Evolutionary conservation across 441 rosid species (phyloP).

Genomic region (Syzygium malaccense): DNA sequence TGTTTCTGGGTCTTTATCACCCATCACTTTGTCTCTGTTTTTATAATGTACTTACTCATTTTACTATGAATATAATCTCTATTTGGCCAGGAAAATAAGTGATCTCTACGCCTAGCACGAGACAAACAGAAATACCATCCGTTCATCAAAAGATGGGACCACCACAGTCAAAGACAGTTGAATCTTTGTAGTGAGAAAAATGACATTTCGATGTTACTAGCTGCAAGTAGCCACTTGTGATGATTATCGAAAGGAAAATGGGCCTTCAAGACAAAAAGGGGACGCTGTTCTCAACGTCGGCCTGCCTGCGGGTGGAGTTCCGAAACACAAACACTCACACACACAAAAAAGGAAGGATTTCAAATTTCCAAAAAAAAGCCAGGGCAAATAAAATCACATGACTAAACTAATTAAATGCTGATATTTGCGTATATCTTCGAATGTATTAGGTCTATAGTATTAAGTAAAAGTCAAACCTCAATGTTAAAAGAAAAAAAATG

Average conservation of each 20-base stretch:
- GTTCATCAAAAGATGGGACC: background rate
- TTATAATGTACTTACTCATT: background rate
- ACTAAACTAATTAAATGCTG: background rate
- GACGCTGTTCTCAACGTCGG: background rate
- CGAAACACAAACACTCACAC: background rate
- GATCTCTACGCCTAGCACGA: background rate
- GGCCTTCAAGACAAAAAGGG: background rate
- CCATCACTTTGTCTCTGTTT: background rate
- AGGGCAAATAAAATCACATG: background rate
- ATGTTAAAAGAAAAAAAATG: background rate
- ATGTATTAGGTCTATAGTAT: background rate
- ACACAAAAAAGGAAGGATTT: background rate
- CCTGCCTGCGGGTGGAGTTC: background rate
- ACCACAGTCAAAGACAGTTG: background rate
- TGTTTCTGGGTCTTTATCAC: background rate
- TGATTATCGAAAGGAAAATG: background rate
- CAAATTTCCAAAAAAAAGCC: background rate
- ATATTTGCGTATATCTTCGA: background rate
- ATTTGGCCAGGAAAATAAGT: background rate
- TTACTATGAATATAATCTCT: background rate
- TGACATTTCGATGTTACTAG: background rate
- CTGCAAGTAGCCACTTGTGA: background rate
- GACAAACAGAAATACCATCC: background rate
- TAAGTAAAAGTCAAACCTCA: background rate
- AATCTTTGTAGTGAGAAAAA: background rate